Base-by-base conservation (phyloP, 2,329 filamentous ascomycete species). In the Colletotrichum destructivum region DNA sequence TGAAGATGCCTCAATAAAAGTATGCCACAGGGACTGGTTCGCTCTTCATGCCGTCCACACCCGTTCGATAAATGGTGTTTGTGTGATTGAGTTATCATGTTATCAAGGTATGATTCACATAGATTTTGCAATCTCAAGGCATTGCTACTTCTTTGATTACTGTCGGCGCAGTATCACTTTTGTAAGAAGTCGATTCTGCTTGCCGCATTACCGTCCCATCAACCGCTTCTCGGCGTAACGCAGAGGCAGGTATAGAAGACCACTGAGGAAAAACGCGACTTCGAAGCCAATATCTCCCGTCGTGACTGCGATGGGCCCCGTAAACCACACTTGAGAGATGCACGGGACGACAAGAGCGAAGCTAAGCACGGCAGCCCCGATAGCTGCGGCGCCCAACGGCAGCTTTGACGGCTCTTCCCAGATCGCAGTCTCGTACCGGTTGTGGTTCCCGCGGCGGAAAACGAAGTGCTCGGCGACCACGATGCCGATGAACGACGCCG, bases 241-340 rank as follows among this genome's bases (percentile, higher is more conserved):
- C 15, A 89, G 77, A 3, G 86, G 85, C 2, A 87, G 61, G 66
- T 88, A 89, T 35, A 83, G 78, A 42, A 88, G 13, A 1, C 79
- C 83, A 15, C 85, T 87, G 67, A 88, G 77, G 38, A 84, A 83
- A 76, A 92, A 87, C 0, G 90, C 90, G 78, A 90, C 80, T 81
- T 92, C 90, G 69, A 92, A 91, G 0, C 90, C 91, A 77, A 92
- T 88, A 74, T 92, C 90, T 0, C 90, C 90, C 13, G 89, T 90
- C 46, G 75, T 85, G 78, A 84, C 80, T 0, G 89, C 90, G 74
- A 92, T 88, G 0, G 89, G 89, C 0, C 90, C 90, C 11, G 84
- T 87, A 76, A 86, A 91, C 89, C 89, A 91, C 4, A 85, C 86
- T 78, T 90, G 88, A 12, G 83, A 84, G 86, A 91, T 91, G 42